These are phyloP conservation scores for Dorcoceras hygrometricum DNA, from an alignment of 257 asterid genomes.

Conservation along the genomic window DNA sequence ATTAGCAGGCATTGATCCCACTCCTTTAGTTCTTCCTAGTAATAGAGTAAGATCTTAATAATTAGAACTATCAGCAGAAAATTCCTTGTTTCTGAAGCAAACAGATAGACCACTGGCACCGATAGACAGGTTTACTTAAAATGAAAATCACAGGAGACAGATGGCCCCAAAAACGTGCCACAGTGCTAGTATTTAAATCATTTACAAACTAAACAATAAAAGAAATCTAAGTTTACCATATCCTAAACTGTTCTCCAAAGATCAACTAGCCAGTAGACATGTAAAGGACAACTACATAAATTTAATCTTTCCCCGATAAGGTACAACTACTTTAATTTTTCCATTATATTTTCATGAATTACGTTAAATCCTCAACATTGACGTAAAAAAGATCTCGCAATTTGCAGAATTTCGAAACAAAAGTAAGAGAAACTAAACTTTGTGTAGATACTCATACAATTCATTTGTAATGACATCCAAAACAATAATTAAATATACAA, in stretches of 20 bases:
- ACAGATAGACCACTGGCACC: slow-evolving; percentile 10
- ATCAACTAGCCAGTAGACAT: not conserved
- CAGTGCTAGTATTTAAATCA: not conserved
- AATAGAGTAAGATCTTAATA: not conserved
- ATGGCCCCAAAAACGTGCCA: slow-evolving; percentile 3
- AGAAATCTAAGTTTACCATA: not conserved
- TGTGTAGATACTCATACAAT: not conserved
- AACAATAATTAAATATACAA: too few species aligned
- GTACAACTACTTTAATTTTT: not conserved
- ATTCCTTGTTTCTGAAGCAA: not conserved
- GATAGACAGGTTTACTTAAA: slow-evolving; percentile 7
- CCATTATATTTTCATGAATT: not conserved
- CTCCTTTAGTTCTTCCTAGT: slow-evolving; percentile 90
- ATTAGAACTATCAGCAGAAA: not conserved
- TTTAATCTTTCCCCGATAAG: not conserved
- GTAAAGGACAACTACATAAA: not conserved
- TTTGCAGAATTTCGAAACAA: not conserved
- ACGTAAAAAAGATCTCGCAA: not conserved
- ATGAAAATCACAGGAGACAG: slow-evolving; percentile 12
- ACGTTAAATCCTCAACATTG: not conserved
- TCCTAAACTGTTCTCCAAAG: not conserved
- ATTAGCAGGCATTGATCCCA: slow-evolving; percentile 93
- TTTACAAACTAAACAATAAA: too few species aligned
- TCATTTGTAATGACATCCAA: slow-evolving; percentile 7
- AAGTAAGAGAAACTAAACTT: slow-evolving; percentile 3